Evolutionary conservation across 2,329 filamentous ascomycete genomes (phyloP).

Genomic region (Chaetomiaceae sp.): DNA sequence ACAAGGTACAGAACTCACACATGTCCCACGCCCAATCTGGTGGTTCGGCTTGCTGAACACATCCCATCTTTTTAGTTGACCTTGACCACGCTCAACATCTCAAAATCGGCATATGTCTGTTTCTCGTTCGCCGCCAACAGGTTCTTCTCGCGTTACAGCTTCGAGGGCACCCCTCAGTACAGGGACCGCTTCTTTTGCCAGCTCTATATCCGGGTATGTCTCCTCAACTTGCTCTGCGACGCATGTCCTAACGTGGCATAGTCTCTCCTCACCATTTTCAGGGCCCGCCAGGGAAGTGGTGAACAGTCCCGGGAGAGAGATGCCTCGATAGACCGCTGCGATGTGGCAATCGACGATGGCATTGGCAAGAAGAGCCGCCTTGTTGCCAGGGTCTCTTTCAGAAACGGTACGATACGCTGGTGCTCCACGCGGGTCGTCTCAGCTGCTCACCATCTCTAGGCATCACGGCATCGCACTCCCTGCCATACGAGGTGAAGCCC

Average conservation of each 20-base stretch:
- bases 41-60: not conserved
- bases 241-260: constrained; percentile 28
- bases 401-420: constrained; percentile 53
- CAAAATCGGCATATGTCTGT: constrained; percentile 73
- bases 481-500: constrained; percentile 70
- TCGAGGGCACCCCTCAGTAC: constrained; percentile 48
- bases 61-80: constrained; percentile 50
- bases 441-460: constrained; percentile 40
- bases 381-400: constrained; percentile 67
- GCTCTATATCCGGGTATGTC: constrained; percentile 62
- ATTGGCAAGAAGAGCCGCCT: constrained; percentile 68
- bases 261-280: constrained; percentile 70
- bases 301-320: constrained; percentile 62
- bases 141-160: constrained; percentile 72
- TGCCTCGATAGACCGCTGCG: constrained; percentile 67
- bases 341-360: constrained; percentile 69
- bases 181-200: constrained; percentile 67
- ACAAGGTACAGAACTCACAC: constrained; percentile 48
- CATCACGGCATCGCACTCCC: constrained; percentile 70
- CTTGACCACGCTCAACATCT: constrained; percentile 72
- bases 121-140: constrained; percentile 62
- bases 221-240: not conserved
- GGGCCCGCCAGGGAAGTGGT: constrained; percentile 52
- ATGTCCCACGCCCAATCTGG: not conserved
- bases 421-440: not conserved